Evolutionary conservation across 352 stramenopile genomes (phyloP), one percentile per base, ranked within the genome.

Genomic region (Globisporangium carolinianum): DNA sequence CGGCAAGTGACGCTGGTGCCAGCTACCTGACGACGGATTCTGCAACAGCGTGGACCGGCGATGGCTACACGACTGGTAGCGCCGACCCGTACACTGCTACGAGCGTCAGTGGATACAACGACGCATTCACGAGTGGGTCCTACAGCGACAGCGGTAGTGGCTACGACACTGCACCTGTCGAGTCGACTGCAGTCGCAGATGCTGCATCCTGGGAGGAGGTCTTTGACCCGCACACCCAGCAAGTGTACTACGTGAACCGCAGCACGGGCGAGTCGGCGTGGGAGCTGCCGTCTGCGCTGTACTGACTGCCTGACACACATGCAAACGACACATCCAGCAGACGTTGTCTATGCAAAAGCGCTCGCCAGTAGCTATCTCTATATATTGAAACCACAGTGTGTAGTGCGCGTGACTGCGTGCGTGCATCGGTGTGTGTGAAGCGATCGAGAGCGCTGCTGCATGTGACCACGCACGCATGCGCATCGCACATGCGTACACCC

Each of bases 221-320:
- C 15, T 88, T 83, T 58, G 78, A 92, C 53, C 69, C 79, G 2
- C 43, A 57, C 47, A 73, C 74, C 3, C 58, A 73, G 12, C 75
- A 76, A 18, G 58, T 56, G 2, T 92, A 88, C 67, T 92, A 83
- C 59, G 72, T 79, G 51, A 90, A 92, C 57, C 73, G 69, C 41
- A 49, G 69, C 35, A 92, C 83, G 6, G 67, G 71, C 54, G 63
- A 89, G 57, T 84, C 76, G 1, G 65, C 75, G 1, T 92, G 83
- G 83, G 53, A 78, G 47, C 37, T 63, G 1, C 75, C 76, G 0
- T 17, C 35, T 14, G 39, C 39, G 39, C 8, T 12, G 24, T 32
- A 32, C 24, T 32, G 24, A 32, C 24, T 32, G 24, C 24, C 24
- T 32, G 1, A 32, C 24, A 32, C 24, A 32, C 24, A 32, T 32